Base-by-base conservation (phyloP, 108 stramenopile species). In the Cylindrotheca closterium region DNA sequence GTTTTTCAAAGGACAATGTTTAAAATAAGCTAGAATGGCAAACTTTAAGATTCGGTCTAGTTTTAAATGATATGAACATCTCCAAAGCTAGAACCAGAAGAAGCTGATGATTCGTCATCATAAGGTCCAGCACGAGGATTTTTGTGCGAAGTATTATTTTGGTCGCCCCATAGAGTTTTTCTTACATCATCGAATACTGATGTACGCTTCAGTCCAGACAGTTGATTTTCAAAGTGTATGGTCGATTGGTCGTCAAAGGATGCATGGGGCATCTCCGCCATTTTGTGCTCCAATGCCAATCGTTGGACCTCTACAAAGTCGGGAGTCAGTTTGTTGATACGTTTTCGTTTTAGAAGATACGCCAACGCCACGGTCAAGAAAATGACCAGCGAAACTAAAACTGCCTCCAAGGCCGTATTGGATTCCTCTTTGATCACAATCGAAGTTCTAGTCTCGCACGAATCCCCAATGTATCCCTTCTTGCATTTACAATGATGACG, bases 401-500 rank as follows among this genome's bases (percentile, higher is more conserved):
- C 17, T 3, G 49, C 48, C 25, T 37, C 47, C 22, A 31, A 32
- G 7, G 47, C 26, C 2, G 57, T 31, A 1, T 19, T 26, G 2
- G 60, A 18, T 7, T 33, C 31, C 10, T 59, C 51, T n/a, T n/a
- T n/a, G n/a, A n/a, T n/a, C 4, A 2, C 27, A 1, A 1, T 3
- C 24, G 42, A n/a, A 4, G 8, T 51, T 28, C 21, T 24, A 3
- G 42, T 49, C 57, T 65, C 58, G 42, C 73, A 74, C 25, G 23
- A 53, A 24, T 54, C 61, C 3, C 67, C 67, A 55, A 33, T 10
- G 23, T 22, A 68, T 50, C 67, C 74, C 5, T 19, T 8, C 0
- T 47, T 60, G 68, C 74, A 75, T 1, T 55, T 4, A 33, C 74
- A 75, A 18, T 22, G 19, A 55, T 54, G 17, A 17, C 3, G 17